Percentiles rank a stretch among this genome's conserved stretches.
These are phyloP conservation scores for Piromyces finnis DNA, from an alignment of 192 early-diverging fungal species.

Conservation along the genomic window DNA sequence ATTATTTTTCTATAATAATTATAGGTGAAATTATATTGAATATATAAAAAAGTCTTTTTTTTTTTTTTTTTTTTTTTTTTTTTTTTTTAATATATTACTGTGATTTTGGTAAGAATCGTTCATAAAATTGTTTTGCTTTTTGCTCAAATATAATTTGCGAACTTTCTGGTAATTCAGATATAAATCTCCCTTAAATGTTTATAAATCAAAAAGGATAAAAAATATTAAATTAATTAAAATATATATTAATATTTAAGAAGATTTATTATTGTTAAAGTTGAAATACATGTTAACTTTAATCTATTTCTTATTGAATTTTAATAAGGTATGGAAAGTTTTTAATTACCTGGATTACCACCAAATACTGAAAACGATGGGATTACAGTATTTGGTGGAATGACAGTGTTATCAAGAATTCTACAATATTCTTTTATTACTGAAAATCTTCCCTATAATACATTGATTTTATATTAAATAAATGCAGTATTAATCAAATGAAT, in stretches of 20 bases:
- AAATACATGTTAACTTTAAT: too few relatives aligned
- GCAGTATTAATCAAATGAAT: neutral
- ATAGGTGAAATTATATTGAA: too few relatives aligned
- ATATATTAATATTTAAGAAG: too few relatives aligned
- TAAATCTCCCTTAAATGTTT: neutral
- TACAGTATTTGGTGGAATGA: conserved; percentile 80
- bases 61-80: too few relatives aligned
- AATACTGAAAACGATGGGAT: conserved; percentile 85
- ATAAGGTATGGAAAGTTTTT: too few relatives aligned
- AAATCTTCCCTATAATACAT: conserved; percentile 65
- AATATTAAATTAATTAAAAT: too few relatives aligned
- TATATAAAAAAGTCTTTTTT: too few relatives aligned
- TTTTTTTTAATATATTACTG: neutral
- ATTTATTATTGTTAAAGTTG: too few relatives aligned
- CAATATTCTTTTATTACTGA: conserved; percentile 90
- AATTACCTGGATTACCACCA: conserved; percentile 56
- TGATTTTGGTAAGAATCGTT: neutral
- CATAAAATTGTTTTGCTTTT: neutral
- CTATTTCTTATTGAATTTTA: too few relatives aligned
- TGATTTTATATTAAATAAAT: too few relatives aligned
- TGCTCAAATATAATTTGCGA: neutral
- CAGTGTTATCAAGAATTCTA: conserved; percentile 72
- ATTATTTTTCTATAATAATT: too few relatives aligned
- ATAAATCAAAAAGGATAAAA: too few relatives aligned
- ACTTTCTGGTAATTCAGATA: neutral